A percentile compares a stretch with the other conserved stretches of the same genome.
Evolutionary conservation across 805 yeast species (phyloP).

Genomic region (Pichia heedii): DNA sequence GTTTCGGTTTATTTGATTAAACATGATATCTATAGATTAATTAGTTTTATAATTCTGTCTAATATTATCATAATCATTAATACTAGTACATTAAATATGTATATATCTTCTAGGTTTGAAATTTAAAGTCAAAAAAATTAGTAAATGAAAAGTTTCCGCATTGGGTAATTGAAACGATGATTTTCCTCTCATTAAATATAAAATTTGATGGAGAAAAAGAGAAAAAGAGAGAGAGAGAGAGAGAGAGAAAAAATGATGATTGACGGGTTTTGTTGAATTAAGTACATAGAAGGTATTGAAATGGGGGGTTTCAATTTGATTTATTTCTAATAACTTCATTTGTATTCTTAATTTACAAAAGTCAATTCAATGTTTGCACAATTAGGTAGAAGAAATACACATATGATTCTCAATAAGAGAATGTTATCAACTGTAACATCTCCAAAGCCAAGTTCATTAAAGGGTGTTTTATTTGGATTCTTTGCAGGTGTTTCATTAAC

Average conservation of each 20-base stretch:
- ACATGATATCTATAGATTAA: constrained; percentile 9
- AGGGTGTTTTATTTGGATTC: constrained; percentile 60
- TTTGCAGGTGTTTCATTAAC: constrained; percentile 67
- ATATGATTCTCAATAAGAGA: constrained; percentile 1
- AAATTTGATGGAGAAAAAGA: too few relatives aligned
- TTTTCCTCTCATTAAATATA: too few relatives aligned
- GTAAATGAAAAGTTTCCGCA: neutral
- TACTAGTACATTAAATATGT: neutral
- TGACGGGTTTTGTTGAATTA: too few relatives aligned
- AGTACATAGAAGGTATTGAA: too few relatives aligned
- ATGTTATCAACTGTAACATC: constrained; percentile 7
- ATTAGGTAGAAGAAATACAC: constrained; percentile 11
- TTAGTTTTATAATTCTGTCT: neutral
- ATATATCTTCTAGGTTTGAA: neutral
- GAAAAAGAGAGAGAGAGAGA: too few relatives aligned
- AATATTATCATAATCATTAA: too few relatives aligned
- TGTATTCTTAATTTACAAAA: neutral
- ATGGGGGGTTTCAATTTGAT: neutral
- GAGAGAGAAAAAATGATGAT: too few relatives aligned
- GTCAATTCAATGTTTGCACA: constrained; percentile 14
- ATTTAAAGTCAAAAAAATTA: too few relatives aligned
- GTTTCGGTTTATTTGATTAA: constrained; percentile 98
- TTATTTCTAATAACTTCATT: too few relatives aligned
- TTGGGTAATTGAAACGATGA: neutral
- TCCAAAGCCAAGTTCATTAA: constrained; percentile 18